These are phyloP conservation scores for Lachnellula occidentalis DNA, from an alignment of 2,329 filamentous ascomycete species.

Conservation along the genomic window DNA sequence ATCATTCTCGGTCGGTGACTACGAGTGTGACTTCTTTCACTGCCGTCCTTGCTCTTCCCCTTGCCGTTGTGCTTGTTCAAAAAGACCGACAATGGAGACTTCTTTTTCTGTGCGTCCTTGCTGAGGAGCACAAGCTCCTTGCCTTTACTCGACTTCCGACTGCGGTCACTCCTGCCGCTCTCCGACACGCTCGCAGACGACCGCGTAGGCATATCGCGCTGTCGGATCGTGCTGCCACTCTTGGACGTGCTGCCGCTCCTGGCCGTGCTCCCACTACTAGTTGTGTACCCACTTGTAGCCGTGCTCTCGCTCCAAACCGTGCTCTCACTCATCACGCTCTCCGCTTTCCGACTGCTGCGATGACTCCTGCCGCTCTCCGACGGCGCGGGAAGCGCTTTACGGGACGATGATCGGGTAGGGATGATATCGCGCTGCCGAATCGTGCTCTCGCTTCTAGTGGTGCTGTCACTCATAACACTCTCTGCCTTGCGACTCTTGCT, in stretches of 20 bases:
- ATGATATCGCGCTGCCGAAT: background rate
- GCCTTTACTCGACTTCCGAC: slow-evolving; percentile 2
- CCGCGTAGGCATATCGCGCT: background rate
- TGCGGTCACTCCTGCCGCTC: background rate
- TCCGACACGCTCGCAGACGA: background rate
- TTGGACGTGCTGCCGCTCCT: background rate
- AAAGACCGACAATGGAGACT: background rate
- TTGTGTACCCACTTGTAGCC: background rate
- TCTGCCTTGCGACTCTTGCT: background rate
- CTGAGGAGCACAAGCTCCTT: slow-evolving; percentile 4
- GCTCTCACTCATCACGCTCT: slow-evolving; percentile 5
- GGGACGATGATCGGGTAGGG: background rate
- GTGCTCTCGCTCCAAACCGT: background rate
- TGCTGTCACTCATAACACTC: slow-evolving; percentile 1
- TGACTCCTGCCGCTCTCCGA: slow-evolving; percentile 1
- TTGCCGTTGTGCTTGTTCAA: slow-evolving; percentile 11
- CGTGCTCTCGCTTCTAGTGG: background rate
- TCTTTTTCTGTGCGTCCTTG: slow-evolving; percentile 8
- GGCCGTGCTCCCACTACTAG: slow-evolving; percentile 2
- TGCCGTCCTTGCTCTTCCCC: background rate
- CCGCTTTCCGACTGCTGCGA: background rate
- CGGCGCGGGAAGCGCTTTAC: background rate
- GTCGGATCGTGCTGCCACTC: background rate
- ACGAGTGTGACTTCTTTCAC: slow-evolving; percentile 2
- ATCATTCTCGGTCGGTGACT: slow-evolving; percentile 7